Conservation (phyloP, 2,329 filamentous ascomycete species). For the Claviceps sp. region DNA sequence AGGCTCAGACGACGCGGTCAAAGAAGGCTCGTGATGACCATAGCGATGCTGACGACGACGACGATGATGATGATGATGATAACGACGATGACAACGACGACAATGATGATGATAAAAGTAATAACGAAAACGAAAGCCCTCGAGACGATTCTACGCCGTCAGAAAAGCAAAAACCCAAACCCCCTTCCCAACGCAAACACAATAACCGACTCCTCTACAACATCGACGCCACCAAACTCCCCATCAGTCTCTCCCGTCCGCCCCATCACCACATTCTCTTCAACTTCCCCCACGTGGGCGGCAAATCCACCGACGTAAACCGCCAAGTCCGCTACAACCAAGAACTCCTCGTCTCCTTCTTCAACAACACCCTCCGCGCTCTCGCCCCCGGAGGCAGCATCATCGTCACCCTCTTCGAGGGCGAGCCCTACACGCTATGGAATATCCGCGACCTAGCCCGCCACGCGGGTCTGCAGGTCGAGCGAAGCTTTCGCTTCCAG, state of each 20-base stretch:
- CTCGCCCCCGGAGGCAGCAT: conserved; percentile 43
- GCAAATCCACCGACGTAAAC: conserved; percentile 84
- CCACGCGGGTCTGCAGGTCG: conserved; percentile 58
- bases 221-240: conserved; percentile 19
- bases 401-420: conserved; percentile 81
- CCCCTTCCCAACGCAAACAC: conserved; percentile 9
- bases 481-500: conserved; percentile 57
- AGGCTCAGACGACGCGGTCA: not conserved
- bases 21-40: not conserved
- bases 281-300: conserved; percentile 95
- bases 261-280: conserved; percentile 71
- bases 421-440: conserved; percentile 90
- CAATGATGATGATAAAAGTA: not conserved
- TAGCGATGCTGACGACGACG: not conserved
- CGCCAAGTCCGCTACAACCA: conserved; percentile 89
- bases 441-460: conserved; percentile 80
- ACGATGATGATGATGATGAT: not conserved
- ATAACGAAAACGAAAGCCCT: not conserved
- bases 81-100: not conserved
- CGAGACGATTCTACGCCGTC: not conserved
- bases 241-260: conserved; percentile 39
- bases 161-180: not conserved
- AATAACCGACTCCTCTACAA: conserved; percentile 9
- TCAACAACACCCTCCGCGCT: conserved; percentile 33
- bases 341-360: conserved; percentile 58